phyloP scores from a whole-genome alignment of 768 basidiomycete species.

The Trametopsis cervina region DNA sequence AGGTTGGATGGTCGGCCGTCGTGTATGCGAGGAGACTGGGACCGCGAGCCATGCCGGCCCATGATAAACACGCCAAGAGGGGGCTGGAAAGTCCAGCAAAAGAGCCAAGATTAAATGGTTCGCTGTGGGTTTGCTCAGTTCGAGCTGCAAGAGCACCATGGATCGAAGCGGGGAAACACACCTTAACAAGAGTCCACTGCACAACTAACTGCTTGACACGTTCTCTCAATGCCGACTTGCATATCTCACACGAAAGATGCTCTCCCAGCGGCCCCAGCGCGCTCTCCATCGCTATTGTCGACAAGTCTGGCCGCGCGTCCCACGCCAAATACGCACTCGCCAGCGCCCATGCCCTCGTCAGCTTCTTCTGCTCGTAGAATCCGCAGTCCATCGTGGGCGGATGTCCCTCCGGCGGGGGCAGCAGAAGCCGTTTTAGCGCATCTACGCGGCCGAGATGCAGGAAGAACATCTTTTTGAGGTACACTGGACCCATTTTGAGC shows the following conservation, averaged over 20 bases:
- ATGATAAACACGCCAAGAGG: too few relatives aligned
- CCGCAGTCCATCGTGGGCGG: constrained; percentile 64
- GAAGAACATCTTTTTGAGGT: constrained; percentile 77
- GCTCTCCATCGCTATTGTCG: constrained; percentile 63
- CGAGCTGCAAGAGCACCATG: too few relatives aligned
- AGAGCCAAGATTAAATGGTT: too few relatives aligned
- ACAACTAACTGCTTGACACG: constrained; percentile 61
- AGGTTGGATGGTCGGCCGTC: too few relatives aligned
- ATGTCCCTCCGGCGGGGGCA: constrained; percentile 71
- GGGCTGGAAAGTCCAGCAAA: too few relatives aligned
- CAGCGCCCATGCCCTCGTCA: constrained; percentile 77
- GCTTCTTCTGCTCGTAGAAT: constrained; percentile 68
- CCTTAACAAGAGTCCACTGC: constrained; percentile 80
- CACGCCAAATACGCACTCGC: constrained; percentile 79
- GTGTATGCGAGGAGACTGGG: too few relatives aligned
- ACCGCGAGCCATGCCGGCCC: too few relatives aligned
- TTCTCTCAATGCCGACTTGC: constrained; percentile 52
- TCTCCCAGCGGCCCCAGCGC: constrained; percentile 65
- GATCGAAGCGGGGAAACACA: too few relatives aligned
- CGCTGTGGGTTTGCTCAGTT: too few relatives aligned
- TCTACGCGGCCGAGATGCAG: constrained; percentile 79
- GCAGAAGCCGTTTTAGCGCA: constrained; percentile 71
- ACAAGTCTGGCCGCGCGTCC: constrained; percentile 79
- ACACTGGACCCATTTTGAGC: constrained; percentile 62
- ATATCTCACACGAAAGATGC: constrained; percentile 64